phyloP scores from a whole-genome alignment of 352 stramenopile genomes.

The Halophytophthora polymorphica region DNA sequence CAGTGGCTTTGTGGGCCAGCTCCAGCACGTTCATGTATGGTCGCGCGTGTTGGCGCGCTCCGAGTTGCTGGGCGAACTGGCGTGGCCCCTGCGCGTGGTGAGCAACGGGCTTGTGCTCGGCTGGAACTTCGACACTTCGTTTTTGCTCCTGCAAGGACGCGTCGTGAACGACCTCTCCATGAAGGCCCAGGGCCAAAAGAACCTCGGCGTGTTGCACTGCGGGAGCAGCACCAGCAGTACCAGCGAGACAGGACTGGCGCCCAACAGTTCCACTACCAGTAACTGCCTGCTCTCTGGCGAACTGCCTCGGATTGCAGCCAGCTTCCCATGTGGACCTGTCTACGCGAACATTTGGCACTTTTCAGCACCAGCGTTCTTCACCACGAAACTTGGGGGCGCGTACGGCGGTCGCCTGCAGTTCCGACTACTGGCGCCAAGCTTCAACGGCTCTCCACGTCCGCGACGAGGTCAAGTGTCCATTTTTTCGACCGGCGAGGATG shows the following conservation, averaged over 20 bases:
- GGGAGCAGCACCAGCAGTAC: background rate
- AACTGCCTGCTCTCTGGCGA: conserved; percentile 30
- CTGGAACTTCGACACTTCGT: conserved; percentile 57
- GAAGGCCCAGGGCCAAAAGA: conserved; percentile 40
- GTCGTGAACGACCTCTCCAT: conserved; percentile 51
- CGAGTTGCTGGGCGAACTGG: conserved; percentile 50
- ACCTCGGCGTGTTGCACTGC: conserved; percentile 40
- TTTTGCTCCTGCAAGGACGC: conserved; percentile 17
- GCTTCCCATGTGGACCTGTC: conserved; percentile 62
- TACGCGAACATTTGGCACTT: conserved; percentile 77
- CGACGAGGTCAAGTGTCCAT: conserved; percentile 58
- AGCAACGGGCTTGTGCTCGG: conserved; percentile 58
- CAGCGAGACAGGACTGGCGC: background rate
- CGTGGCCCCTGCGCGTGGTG: conserved; percentile 49
- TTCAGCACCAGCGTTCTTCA: conserved; percentile 30
- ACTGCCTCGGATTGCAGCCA: conserved; percentile 34
- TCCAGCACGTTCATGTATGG: conserved; percentile 71
- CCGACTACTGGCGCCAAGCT: conserved; percentile 63
- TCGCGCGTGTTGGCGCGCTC: conserved; percentile 35
- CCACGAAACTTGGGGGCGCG: conserved; percentile 26
- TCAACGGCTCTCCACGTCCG: conserved; percentile 51
- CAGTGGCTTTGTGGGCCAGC: conserved; percentile 32
- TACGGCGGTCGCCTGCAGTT: conserved; percentile 72
- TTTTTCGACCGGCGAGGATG: conserved; percentile 16
- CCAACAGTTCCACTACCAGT: conserved; percentile 2